A percentile compares a stretch with the other conserved stretches of the same genome.
Evolutionary conservation across 139 green algal species (phyloP).

Genomic region (Mesotaenium endlicherianum): DNA sequence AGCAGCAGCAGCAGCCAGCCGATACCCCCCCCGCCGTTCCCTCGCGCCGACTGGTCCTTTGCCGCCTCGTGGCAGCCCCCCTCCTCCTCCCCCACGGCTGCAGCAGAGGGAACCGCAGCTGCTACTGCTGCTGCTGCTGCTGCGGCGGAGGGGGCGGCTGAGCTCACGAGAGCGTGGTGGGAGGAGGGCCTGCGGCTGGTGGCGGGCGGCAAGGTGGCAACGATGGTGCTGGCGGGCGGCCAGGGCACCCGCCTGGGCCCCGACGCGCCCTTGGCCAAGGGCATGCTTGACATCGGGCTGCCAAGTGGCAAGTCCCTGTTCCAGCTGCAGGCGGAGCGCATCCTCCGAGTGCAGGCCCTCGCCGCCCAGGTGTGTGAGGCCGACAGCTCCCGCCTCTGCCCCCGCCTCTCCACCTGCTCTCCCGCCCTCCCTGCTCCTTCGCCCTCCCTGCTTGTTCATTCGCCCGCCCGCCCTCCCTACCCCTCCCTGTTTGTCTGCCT

Average conservation of each 20-base stretch:
- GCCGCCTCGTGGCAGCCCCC: neutral
- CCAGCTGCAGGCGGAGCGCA: constrained; percentile 81
- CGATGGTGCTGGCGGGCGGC: constrained; percentile 12
- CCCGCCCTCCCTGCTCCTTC: too few relatives aligned
- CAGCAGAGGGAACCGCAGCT: too few relatives aligned
- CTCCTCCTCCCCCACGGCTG: too few relatives aligned
- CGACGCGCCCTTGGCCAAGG: constrained; percentile 67
- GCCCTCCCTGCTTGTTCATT: too few relatives aligned
- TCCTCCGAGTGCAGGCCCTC: constrained; percentile 67
- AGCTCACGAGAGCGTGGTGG: constrained; percentile 9
- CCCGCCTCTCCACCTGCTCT: too few relatives aligned
- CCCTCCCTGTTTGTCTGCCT: too few relatives aligned
- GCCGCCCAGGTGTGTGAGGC: constrained; percentile 6
- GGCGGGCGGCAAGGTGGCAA: constrained; percentile 11
- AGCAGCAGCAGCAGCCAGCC: neutral
- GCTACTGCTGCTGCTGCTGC: too few relatives aligned
- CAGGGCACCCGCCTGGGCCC: constrained; percentile 81
- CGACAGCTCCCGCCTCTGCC: too few relatives aligned
- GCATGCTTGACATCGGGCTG: constrained; percentile 90
- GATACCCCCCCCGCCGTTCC: neutral
- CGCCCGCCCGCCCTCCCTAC: too few relatives aligned
- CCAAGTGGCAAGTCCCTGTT: constrained; percentile 87
- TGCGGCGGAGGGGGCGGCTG: too few relatives aligned
- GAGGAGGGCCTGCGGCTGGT: constrained; percentile 8
- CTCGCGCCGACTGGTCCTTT: neutral